Evolutionary conservation across 2,329 filamentous ascomycete species (phyloP).

Genomic region (Trichophyton simii): DNA sequence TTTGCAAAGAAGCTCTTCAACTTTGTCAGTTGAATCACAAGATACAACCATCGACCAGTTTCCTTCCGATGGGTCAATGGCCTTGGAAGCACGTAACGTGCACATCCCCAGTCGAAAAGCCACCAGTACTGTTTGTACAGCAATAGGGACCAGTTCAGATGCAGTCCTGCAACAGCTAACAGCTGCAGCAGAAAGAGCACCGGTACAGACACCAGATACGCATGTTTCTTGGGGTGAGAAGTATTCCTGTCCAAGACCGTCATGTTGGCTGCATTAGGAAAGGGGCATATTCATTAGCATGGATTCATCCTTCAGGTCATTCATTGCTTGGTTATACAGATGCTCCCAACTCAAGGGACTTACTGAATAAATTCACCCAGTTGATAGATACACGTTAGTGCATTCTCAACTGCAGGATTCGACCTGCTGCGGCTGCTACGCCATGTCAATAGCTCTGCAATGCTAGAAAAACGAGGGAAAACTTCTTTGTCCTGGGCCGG

Average conservation of each 20-base stretch:
- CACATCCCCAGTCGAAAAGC: slow-evolving; percentile 23
- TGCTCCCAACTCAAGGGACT: background rate
- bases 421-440: background rate
- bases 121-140: slow-evolving; percentile 25
- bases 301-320: background rate
- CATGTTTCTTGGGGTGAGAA: background rate
- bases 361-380: background rate
- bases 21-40: background rate
- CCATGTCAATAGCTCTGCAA: slow-evolving; percentile 5
- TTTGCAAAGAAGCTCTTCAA: background rate
- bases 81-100: background rate
- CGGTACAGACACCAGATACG: slow-evolving; percentile 24
- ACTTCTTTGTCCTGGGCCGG: background rate
- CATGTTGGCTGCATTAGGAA: background rate
- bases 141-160: slow-evolving; percentile 24
- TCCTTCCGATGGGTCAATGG: background rate
- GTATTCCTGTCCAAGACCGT: background rate
- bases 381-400: background rate
- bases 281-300: background rate
- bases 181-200: slow-evolving; percentile 23
- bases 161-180: slow-evolving; percentile 20
- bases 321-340: background rate
- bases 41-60: slow-evolving; percentile 2
- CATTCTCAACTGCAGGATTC: background rate
- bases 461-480: slow-evolving; percentile 1